Conservation (phyloP, 352 stramenopile species). For the Blastocystis sp. region DNA sequence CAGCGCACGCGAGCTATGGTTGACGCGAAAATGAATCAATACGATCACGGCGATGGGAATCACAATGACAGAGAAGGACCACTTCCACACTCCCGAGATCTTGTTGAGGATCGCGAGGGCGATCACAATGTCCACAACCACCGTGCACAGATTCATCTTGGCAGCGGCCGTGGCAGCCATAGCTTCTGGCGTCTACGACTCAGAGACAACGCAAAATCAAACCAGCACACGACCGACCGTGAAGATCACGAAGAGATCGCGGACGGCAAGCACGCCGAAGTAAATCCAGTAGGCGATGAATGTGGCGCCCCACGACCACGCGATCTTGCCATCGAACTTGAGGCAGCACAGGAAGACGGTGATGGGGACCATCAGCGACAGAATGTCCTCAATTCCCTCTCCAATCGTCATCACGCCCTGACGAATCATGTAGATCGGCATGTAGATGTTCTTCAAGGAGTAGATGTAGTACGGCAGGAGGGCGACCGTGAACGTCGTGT, state of each 20-base stretch:
- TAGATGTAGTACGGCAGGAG: constrained; percentile 67
- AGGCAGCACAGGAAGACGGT: constrained; percentile 22
- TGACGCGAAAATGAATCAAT: background rate
- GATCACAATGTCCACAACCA: constrained; percentile 7
- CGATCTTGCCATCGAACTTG: constrained; percentile 31
- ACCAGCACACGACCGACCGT: background rate
- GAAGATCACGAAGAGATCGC: background rate
- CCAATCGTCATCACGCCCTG: background rate
- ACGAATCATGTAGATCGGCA: background rate
- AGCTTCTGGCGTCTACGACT: constrained; percentile 35
- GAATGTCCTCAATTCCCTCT: background rate
- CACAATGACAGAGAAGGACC: constrained; percentile 6
- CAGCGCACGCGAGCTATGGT: background rate
- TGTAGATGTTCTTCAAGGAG: constrained; percentile 43
- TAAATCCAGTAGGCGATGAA: constrained; percentile 53
- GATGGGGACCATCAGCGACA: background rate
- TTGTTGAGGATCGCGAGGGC: constrained; percentile 35
- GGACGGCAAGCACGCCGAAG: background rate
- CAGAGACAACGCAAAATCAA: background rate
- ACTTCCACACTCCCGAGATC: constrained; percentile 51
- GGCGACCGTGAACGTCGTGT: constrained; percentile 2
- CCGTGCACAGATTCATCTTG: background rate
- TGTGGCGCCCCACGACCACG: constrained; percentile 7
- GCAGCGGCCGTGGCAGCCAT: background rate
- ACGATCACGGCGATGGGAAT: constrained; percentile 31